phyloP scores from a whole-genome alignment of 2,329 filamentous ascomycete species.

The Trichoderma brevicompactum region DNA sequence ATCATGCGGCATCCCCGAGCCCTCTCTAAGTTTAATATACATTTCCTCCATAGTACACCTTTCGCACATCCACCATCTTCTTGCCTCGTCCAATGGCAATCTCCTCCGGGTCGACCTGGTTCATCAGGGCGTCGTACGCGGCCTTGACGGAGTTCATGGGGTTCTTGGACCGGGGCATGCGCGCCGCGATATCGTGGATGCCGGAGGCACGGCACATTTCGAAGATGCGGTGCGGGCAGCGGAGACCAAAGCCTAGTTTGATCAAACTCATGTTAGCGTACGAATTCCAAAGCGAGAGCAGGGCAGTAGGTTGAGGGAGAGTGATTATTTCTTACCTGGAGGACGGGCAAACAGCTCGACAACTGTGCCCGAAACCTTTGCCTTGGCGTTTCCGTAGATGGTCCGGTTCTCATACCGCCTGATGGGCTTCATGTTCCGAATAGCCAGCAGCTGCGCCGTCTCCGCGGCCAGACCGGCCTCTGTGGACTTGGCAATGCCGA shows the following conservation, averaged over 20 bases:
- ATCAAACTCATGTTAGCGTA: slow-evolving; percentile 24
- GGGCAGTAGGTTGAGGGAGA: neutral
- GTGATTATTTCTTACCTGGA: slow-evolving; percentile 67
- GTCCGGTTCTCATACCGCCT: slow-evolving; percentile 89
- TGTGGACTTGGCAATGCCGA: slow-evolving; percentile 87
- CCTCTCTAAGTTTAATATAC: slow-evolving; percentile 54
- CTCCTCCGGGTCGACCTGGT: slow-evolving; percentile 85
- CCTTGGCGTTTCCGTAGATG: slow-evolving; percentile 81
- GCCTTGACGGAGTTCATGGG: slow-evolving; percentile 99
- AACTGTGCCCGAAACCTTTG: slow-evolving; percentile 86
- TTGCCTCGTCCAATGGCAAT: slow-evolving; percentile 87
- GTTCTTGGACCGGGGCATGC: slow-evolving; percentile 84
- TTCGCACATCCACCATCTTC: slow-evolving; percentile 94
- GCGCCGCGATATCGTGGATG: slow-evolving; percentile 83
- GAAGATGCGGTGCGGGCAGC: slow-evolving; percentile 88
- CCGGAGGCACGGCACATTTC: slow-evolving; percentile 89
- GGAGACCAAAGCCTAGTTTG: slow-evolving; percentile 82
- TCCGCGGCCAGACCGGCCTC: slow-evolving; percentile 68
- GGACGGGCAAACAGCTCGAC: slow-evolving; percentile 81
- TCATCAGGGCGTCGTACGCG: slow-evolving; percentile 77
- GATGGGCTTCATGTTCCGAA: slow-evolving; percentile 92
- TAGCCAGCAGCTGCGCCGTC: slow-evolving; percentile 79
- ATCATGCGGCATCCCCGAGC: neutral
- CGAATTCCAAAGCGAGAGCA: no score
- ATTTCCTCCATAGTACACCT: slow-evolving; percentile 92